Evolutionary conservation across 345 rosid species (phyloP).

Genomic region (Euphorbia tirucalli): DNA sequence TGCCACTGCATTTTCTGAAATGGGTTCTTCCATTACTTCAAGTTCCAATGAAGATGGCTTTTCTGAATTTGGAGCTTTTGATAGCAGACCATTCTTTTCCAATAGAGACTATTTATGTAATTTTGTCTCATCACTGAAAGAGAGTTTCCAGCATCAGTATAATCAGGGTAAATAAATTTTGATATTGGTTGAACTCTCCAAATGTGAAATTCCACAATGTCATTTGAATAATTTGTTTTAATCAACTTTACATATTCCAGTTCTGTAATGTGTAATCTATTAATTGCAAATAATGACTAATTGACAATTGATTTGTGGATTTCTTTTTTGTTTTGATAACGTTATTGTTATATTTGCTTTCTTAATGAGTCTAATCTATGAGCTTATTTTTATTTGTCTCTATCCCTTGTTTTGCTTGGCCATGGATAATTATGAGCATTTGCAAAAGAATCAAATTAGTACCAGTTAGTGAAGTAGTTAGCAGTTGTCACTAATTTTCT

Average conservation of each 20-base stretch:
- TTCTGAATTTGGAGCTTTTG: constrained; percentile 21
- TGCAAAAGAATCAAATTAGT: background rate
- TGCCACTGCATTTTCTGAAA: constrained; percentile 20
- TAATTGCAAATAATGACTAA: background rate
- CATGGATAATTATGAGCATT: background rate
- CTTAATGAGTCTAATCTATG: background rate
- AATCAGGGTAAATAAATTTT: constrained; percentile 12
- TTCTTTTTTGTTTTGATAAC: background rate
- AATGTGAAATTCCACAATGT: background rate
- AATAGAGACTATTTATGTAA: constrained; percentile 3
- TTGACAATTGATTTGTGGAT: background rate
- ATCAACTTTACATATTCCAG: background rate
- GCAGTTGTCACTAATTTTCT: background rate
- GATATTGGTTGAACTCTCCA: background rate
- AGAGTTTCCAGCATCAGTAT: constrained; percentile 9
- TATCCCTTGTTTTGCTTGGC: background rate
- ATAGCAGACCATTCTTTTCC: constrained; percentile 14
- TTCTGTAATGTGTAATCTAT: background rate
- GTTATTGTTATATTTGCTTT: background rate
- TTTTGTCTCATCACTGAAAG: constrained; percentile 20
- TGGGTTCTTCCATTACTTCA: constrained; percentile 21
- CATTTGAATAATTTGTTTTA: background rate
- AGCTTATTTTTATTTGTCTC: background rate
- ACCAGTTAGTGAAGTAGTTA: background rate
- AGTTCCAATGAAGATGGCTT: constrained; percentile 15